Evolutionary conservation across 2,329 filamentous ascomycete genomes (phyloP).

Genomic region (Beauveria sp.): DNA sequence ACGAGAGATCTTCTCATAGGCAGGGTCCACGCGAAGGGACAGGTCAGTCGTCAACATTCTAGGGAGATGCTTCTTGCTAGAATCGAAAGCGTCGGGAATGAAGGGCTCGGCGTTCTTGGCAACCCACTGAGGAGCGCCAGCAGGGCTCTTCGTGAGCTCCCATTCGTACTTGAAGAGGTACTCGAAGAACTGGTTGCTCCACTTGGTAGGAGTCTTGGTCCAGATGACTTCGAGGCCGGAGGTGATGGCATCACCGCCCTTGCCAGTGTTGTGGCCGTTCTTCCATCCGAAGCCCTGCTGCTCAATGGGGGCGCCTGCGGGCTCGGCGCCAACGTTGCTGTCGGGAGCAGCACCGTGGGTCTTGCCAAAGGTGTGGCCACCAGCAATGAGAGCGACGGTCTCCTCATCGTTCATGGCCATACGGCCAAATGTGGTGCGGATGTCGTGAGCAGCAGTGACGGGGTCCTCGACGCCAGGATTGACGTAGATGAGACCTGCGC

Average conservation of each 20-base stretch:
- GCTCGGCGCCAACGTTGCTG: constrained; percentile 59
- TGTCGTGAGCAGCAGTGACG: constrained; percentile 60
- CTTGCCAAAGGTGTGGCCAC: constrained; percentile 75
- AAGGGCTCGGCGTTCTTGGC: constrained; percentile 61
- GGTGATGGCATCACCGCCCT: constrained; percentile 66
- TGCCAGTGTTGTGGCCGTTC: constrained; percentile 56
- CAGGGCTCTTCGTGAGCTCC: constrained; percentile 68
- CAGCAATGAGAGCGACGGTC: constrained; percentile 71
- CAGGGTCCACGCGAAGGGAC: constrained; percentile 61
- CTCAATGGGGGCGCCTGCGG: constrained; percentile 55
- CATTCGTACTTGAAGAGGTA: constrained; percentile 74
- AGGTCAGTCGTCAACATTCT: constrained; percentile 72
- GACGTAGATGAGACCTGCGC: constrained; percentile 66
- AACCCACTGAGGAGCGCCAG: constrained; percentile 69
- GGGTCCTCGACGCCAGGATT: constrained; percentile 69
- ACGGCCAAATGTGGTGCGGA: constrained; percentile 65
- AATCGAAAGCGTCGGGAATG: constrained; percentile 65
- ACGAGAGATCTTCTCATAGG: constrained; percentile 68
- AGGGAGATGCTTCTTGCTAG: constrained; percentile 65
- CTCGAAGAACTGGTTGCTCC: constrained; percentile 67
- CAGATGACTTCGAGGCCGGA: constrained; percentile 72
- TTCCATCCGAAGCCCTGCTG: constrained; percentile 66
- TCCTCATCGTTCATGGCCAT: constrained; percentile 83
- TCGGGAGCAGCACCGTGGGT: constrained; percentile 64
- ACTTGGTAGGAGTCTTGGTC: constrained; percentile 69